A percentile compares a stretch with the other conserved stretches of the same genome.
Conservation (phyloP, 148 eudicot species). For the Chenopodium suecicum region DNA sequence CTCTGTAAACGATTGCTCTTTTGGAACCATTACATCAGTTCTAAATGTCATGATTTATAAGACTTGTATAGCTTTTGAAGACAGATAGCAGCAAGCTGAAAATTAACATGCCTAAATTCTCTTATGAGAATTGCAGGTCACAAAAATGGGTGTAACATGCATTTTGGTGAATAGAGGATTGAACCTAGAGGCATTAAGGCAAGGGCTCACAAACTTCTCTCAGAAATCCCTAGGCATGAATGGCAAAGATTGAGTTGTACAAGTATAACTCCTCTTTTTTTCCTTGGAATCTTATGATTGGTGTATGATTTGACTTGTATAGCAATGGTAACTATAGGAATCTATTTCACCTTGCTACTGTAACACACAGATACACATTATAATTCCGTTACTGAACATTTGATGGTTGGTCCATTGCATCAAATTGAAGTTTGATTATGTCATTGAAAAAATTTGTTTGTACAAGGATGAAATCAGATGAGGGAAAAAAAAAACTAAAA, state of each 20-base stretch:
- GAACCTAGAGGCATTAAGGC: slow-evolving; percentile 19
- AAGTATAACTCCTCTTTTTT: neutral
- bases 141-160: slow-evolving; percentile 24
- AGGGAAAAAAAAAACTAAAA: neutral
- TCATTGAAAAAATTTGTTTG: slow-evolving; percentile 2
- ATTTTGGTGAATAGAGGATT: slow-evolving; percentile 21
- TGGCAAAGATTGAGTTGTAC: slow-evolving; percentile 9
- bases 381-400: neutral
- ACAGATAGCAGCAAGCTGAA: neutral
- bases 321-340: neutral
- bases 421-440: neutral
- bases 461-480: slow-evolving; percentile 8
- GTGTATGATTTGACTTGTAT: neutral
- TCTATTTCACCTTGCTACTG: neutral
- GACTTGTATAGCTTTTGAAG: neutral
- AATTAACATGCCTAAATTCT: neutral
- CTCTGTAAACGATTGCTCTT: neutral
- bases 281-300: neutral
- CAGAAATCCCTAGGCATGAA: slow-evolving; percentile 7
- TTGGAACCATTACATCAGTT: neutral
- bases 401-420: neutral
- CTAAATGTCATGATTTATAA: neutral
- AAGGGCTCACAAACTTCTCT: slow-evolving; percentile 19
- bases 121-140: slow-evolving; percentile 10
- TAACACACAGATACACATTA: neutral